phyloP scores from a whole-genome alignment of 148 eudicot species.

The Camellia granthamiana region DNA sequence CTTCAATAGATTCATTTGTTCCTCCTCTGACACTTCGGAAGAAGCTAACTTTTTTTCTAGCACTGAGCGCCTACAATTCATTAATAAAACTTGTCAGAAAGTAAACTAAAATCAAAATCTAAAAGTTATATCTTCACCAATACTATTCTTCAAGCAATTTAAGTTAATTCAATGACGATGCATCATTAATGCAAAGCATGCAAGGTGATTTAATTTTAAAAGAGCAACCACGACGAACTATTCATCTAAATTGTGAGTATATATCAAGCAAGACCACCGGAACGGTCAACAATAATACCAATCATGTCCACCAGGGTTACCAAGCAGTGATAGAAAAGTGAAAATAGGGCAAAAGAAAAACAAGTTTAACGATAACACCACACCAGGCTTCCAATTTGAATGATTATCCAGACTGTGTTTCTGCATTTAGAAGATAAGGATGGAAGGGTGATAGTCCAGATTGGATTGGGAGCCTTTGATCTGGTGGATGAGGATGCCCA shows the following conservation, averaged over 20 bases:
- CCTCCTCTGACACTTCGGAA: slow-evolving; percentile 48
- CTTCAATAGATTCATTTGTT: slow-evolving; percentile 49
- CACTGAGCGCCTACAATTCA: slow-evolving; percentile 42
- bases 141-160: background rate
- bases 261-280: background rate
- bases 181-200: background rate
- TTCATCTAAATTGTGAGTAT: background rate
- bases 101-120: background rate
- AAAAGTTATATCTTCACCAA: background rate
- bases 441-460: background rate
- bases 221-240: background rate
- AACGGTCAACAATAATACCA: background rate
- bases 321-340: background rate
- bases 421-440: no score
- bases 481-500: background rate
- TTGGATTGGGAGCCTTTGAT: background rate
- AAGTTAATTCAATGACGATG: background rate
- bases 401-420: background rate
- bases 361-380: background rate
- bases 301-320: background rate
- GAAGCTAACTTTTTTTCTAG: slow-evolving; percentile 46
- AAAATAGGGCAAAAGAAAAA: background rate
- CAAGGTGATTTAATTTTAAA: background rate
- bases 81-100: slow-evolving; percentile 7
- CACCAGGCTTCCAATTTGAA: background rate